These are phyloP conservation scores for Lichtheimia ramosa DNA, from an alignment of 371 early-diverging fungal genomes.

Conservation along the genomic window DNA sequence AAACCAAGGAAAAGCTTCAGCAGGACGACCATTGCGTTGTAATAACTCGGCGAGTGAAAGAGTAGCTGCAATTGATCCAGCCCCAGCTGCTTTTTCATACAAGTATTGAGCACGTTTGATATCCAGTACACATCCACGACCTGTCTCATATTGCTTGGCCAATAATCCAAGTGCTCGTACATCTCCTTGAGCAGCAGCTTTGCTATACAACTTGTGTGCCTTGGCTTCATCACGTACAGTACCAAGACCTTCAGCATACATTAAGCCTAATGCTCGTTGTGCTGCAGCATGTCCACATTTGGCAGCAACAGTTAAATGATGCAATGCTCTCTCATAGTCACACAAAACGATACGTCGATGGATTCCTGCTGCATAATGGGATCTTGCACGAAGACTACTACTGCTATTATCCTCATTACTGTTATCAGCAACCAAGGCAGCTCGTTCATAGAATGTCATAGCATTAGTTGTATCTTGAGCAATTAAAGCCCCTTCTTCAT, in stretches of 20 bases:
- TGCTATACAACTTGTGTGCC: slow-evolving; percentile 15
- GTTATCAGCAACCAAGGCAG: slow-evolving; percentile 5
- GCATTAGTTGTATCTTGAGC: slow-evolving; percentile 3
- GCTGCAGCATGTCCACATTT: slow-evolving; percentile 25
- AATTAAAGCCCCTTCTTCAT: slow-evolving; percentile 3
- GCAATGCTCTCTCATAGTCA: slow-evolving; percentile 20
- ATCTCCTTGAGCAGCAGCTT: slow-evolving; percentile 25
- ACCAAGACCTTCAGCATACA: slow-evolving; percentile 16
- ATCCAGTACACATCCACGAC: slow-evolving; percentile 17
- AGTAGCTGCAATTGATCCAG: slow-evolving; percentile 8
- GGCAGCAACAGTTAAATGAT: slow-evolving; percentile 24
- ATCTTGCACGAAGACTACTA: slow-evolving; percentile 1
- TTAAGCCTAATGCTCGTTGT: slow-evolving; percentile 21
- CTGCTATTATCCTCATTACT: slow-evolving; percentile 3
- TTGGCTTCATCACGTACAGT: slow-evolving; percentile 4
- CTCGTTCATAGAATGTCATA: slow-evolving; percentile 8
- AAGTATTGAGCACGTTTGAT: slow-evolving; percentile 9
- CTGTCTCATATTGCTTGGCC: slow-evolving; percentile 23
- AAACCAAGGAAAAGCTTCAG: slow-evolving; percentile 10
- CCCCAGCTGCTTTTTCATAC: slow-evolving; percentile 9
- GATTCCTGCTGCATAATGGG: slow-evolving; percentile 28
- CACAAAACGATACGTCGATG: slow-evolving; percentile 19
- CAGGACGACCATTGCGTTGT: slow-evolving; percentile 7
- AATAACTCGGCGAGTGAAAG: slow-evolving; percentile 13
- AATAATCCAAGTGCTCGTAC: slow-evolving; percentile 17